phyloP scores from a whole-genome alignment of 1,139 yeast species.

The Geotrichum carabidarum region DNA sequence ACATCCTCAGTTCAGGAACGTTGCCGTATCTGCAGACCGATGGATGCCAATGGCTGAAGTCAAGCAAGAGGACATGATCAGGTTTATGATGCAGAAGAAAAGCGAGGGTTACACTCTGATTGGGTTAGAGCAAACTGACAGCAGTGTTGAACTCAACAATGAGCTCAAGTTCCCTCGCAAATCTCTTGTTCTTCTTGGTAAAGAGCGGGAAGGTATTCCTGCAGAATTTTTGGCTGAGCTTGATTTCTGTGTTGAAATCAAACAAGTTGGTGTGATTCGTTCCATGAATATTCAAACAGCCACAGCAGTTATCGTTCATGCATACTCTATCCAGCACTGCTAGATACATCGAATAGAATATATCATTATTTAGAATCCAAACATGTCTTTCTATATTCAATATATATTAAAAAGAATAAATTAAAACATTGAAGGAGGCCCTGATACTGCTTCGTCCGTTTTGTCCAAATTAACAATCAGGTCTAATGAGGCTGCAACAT shows the following conservation, averaged over 20 bases:
- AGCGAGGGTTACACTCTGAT: constrained; percentile 77
- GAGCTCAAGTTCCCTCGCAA: constrained; percentile 70
- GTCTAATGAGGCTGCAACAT: constrained; percentile 34
- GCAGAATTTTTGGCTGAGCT: constrained; percentile 77
- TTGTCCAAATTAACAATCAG: constrained; percentile 18
- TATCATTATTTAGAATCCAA: neutral
- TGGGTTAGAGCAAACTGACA: constrained; percentile 90
- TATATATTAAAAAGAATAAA: neutral
- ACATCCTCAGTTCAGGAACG: constrained; percentile 70
- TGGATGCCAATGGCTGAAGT: constrained; percentile 97
- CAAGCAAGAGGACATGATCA: constrained; percentile 46
- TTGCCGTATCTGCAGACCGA: constrained; percentile 88
- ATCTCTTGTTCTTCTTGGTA: constrained; percentile 72
- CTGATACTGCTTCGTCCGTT: constrained; percentile 19
- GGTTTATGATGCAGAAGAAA: constrained; percentile 59
- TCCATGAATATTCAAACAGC: constrained; percentile 98
- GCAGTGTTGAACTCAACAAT: constrained; percentile 62
- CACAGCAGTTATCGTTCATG: constrained; percentile 87
- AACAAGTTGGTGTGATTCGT: constrained; percentile 85
- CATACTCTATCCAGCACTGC: constrained; percentile 73
- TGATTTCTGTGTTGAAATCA: constrained; percentile 84
- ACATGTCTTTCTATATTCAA: neutral
- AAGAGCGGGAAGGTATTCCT: constrained; percentile 87
- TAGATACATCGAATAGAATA: constrained; percentile 7
- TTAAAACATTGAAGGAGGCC: constrained; percentile 21